Conservation (phyloP, 805 yeast species). For the Teunomyces tritomae region DNA sequence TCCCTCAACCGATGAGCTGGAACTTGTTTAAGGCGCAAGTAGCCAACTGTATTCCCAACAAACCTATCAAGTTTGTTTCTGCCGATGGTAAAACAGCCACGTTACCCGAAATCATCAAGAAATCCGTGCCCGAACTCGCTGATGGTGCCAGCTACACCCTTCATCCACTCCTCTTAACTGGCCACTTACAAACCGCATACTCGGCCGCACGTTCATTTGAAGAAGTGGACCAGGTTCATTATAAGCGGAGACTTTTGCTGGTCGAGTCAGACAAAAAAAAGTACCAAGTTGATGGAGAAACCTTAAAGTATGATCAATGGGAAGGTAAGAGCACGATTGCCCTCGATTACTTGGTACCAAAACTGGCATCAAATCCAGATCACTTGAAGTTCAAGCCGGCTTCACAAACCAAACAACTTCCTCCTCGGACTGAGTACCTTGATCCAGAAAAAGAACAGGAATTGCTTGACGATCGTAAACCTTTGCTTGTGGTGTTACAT, state of each 20-base stretch:
- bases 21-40: conserved; percentile 22
- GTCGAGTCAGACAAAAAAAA: conserved; percentile 21
- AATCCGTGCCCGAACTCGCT: conserved; percentile 39
- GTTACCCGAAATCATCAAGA: conserved; percentile 32
- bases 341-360: conserved; percentile 46
- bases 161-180: conserved; percentile 47
- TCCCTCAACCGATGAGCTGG: not conserved
- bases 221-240: conserved; percentile 39
- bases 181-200: conserved; percentile 51
- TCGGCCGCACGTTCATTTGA: conserved; percentile 45
- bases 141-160: conserved; percentile 38
- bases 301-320: conserved; percentile 39
- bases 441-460: conserved; percentile 41
- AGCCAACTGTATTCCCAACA: conserved; percentile 20
- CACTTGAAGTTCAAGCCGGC: conserved; percentile 35
- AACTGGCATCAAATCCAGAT: conserved; percentile 17
- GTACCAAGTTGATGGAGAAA: conserved; percentile 26
- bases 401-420: conserved; percentile 54
- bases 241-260: conserved; percentile 42
- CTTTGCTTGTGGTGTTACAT: conserved; percentile 61
- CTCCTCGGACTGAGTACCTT: conserved; percentile 66
- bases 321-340: conserved; percentile 46
- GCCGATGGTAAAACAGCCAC: conserved; percentile 9
- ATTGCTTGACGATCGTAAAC: conserved; percentile 43
- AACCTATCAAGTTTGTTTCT: conserved; percentile 20